Percentiles rank a stretch among this genome's conserved stretches.
Evolutionary conservation across 345 rosid species (phyloP).

Genomic region (Dimocarpus longan): DNA sequence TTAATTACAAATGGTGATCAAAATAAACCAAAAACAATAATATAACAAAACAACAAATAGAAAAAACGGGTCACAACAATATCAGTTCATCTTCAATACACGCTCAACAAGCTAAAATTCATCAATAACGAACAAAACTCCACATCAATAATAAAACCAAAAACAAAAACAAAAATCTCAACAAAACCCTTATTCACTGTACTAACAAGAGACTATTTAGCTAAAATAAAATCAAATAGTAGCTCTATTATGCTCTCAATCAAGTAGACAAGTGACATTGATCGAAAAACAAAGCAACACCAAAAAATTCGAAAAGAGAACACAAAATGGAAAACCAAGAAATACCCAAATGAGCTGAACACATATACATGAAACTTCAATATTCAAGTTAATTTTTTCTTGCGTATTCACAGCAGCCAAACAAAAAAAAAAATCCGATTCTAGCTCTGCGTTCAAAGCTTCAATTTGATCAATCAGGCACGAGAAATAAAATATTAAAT

Average conservation of each 20-base stretch:
- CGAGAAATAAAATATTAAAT: neutral
- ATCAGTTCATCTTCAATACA: no score
- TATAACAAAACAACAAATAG: no score
- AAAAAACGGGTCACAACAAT: no score
- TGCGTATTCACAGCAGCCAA: conserved; percentile 13
- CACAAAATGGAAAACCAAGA: neutral
- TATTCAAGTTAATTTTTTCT: neutral
- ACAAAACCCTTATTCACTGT: neutral
- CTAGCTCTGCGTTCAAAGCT: neutral
- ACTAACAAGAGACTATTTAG: neutral
- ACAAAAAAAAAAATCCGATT: neutral
- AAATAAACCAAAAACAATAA: no score
- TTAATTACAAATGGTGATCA: no score
- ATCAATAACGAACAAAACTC: neutral
- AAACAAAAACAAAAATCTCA: neutral
- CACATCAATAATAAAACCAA: neutral
- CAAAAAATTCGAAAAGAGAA: neutral
- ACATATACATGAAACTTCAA: neutral
- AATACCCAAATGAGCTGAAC: neutral
- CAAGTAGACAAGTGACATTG: neutral
- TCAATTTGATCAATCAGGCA: neutral
- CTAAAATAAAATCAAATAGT: neutral
- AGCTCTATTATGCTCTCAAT: neutral
- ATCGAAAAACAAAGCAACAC: neutral
- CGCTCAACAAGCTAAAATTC: neutral